Evolutionary conservation across 1,139 yeast species (phyloP), one percentile per base, ranked within the genome.

Genomic region (Blastobotrys serpentis): DNA sequence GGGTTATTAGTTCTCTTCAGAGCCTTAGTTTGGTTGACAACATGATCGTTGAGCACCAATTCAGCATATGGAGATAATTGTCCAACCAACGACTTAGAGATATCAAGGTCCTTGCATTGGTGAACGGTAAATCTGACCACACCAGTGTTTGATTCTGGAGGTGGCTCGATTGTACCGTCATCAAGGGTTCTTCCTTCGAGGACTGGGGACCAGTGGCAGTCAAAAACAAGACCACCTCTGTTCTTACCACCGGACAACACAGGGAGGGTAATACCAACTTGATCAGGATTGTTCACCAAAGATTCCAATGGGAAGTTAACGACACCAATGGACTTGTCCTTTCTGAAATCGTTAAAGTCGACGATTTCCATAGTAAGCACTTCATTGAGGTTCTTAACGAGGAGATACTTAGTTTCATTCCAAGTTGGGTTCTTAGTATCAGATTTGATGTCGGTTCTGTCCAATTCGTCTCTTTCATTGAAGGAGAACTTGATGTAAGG

Each of bases 111-210:
- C 55, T 78, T 78, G 42, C 89, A 92, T 58, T 82, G 84, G 57
- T 84, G 84, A 49, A 92, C 73, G 19, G 79, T 78, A 48, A 92
- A 66, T 61, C 83, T 78, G 22, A 85, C 81, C 60, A 92, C 84
- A 75, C 98, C 98, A 16, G 97, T 87, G 68, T 88, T 89, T 66
- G 88, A 79, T 58, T 89, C 96, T 46, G 96, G 96, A 42, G 95
- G 89, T 43, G 95, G 90, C 57, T 81, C 84, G 44, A 77, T 73
- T 7, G 94, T 85, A 48, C 97, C 98, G 68, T 88, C 96, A 2
- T 87, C 89, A 58, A 83, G 77, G 56, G 76, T 77, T 49, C 79
- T 76, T 30, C 95, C 84, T 65, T 84, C 88, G 55, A 89, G 70
- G 17, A 92, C 84, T 43, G 95, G 95, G 76, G 82, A 81, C 71